A percentile compares a stretch with the other conserved stretches of the same genome.
These are phyloP conservation scores for Stephanodiscus triporus DNA, from an alignment of 108 stramenopile species.

Conservation along the genomic window DNA sequence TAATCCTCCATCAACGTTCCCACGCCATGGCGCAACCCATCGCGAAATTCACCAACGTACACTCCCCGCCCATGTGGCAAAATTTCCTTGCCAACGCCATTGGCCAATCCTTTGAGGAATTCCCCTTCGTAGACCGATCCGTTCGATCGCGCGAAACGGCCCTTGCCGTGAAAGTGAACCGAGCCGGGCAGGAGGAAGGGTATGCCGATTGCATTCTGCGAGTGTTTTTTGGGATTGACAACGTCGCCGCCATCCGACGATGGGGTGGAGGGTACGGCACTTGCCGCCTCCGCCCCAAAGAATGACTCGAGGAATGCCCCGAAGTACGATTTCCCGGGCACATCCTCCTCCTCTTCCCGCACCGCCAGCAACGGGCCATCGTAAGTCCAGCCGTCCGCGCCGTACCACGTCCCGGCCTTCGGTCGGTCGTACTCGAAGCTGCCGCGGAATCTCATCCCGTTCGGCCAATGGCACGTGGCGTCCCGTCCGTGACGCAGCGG, in stretches of 20 bases:
- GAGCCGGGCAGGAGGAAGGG: conserved; percentile 14
- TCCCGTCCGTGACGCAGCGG: conserved; percentile 19
- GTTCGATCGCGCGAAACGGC: conserved; percentile 21
- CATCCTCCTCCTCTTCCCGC: neutral
- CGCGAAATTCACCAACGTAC: conserved; percentile 40
- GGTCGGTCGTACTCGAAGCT: conserved; percentile 43
- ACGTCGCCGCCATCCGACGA: neutral
- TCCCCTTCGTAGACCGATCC: conserved; percentile 45
- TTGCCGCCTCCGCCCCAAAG: neutral
- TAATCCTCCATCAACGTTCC: conserved; percentile 42
- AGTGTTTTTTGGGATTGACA: neutral
- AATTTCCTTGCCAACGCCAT: conserved; percentile 42
- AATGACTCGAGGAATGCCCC: neutral
- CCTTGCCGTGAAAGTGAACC: conserved; percentile 36
- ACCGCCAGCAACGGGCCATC: conserved; percentile 21
- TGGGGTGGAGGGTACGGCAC: neutral
- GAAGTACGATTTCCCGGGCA: neutral
- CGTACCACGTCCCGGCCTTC: conserved; percentile 21
- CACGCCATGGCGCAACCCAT: conserved; percentile 40
- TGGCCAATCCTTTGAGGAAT: conserved; percentile 25
- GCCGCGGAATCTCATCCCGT: conserved; percentile 36
- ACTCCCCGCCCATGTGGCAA: conserved; percentile 18
- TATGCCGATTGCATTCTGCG: conserved; percentile 15
- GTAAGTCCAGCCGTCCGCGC: conserved; percentile 27
- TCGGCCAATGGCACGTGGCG: conserved; percentile 13